Base-by-base conservation (phyloP, 805 yeast genomes). In the Wickerhamomyces bovis region DNA sequence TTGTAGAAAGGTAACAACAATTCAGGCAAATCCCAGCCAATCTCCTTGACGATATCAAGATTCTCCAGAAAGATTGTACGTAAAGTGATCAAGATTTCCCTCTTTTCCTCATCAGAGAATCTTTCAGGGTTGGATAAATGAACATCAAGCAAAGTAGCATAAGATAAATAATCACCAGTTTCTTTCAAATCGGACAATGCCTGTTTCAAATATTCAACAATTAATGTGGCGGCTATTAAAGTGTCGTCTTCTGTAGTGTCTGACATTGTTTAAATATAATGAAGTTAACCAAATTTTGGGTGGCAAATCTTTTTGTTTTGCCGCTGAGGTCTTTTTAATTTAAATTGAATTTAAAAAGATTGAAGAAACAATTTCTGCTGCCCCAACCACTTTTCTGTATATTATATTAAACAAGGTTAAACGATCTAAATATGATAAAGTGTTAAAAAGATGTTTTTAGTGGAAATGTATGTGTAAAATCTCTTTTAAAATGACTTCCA, bases 11-110 rank as follows among this genome's bases (percentile, higher is more conserved):
- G 70, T 40, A 88, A 57, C 7, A 90, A 53, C 43, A 86, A 65
- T 28, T 73, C 75, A 1, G 96, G 96, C n/a, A 90, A 60, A 63
- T 90, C 97, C 97, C 97, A 90, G 2, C 95, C 96, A 50, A 89
- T 79, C 53, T 83, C 85, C 39, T 75, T 71, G 0, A 81, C 69
- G 26, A 88, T 64, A 11, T 72, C 73, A 16, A 72, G 69, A 58
- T 84, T 62, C 0, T 59, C 64, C 11, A 58, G 56, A 28, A 88
- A 63, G 0, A 80, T 66, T 0, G 65, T 68, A 11, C 64, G 53
- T 13, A 89, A 53, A 3, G 68, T 65, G 0, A 60, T 64, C 41
- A 89, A 63, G n/a, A 86, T 60, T 43, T 53, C 46, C 2, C 66
- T 69, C 45, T 78, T 75, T 44, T 86, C 87, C 0, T 68, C 75